phyloP scores from a whole-genome alignment of 2,329 filamentous ascomycete genomes.

The Calonectria pseudoreteaudii region DNA sequence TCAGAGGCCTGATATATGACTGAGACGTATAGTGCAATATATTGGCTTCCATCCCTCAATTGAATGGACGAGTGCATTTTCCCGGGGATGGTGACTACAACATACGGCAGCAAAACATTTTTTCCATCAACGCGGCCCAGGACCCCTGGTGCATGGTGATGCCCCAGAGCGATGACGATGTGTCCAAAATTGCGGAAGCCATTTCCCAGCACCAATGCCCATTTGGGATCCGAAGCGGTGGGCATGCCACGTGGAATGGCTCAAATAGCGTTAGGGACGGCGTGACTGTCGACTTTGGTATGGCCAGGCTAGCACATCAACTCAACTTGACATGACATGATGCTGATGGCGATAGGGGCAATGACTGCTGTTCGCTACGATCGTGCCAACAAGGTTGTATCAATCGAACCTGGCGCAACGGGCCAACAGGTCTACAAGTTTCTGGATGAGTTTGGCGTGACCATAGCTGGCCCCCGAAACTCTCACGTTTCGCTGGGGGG shows the following conservation, averaged over 20 bases:
- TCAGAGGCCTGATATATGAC: not conserved
- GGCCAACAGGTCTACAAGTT: not conserved
- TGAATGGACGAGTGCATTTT: not conserved
- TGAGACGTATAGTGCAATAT: not conserved
- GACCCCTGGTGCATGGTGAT: not conserved
- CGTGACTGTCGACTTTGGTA: not conserved
- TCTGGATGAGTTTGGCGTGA: not conserved
- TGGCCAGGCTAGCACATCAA: not conserved
- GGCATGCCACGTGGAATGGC: not conserved
- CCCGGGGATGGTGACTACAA: not conserved
- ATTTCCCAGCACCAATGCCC: not conserved
- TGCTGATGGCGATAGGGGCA: not conserved
- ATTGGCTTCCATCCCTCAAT: not conserved
- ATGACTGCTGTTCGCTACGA: not conserved
- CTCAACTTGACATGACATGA: no score
- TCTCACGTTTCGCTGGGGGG: not conserved
- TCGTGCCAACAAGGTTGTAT: not conserved
- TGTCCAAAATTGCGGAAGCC: not conserved
- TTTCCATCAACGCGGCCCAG: not conserved
- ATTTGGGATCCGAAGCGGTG: not conserved
- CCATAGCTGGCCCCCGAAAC: not conserved
- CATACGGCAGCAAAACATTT: not conserved
- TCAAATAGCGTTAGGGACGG: not conserved
- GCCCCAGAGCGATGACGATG: not conserved
- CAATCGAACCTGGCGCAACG: not conserved